Base-by-base conservation (phyloP, 1,284 basidiomycete species). In the Marasmius oreades region DNA sequence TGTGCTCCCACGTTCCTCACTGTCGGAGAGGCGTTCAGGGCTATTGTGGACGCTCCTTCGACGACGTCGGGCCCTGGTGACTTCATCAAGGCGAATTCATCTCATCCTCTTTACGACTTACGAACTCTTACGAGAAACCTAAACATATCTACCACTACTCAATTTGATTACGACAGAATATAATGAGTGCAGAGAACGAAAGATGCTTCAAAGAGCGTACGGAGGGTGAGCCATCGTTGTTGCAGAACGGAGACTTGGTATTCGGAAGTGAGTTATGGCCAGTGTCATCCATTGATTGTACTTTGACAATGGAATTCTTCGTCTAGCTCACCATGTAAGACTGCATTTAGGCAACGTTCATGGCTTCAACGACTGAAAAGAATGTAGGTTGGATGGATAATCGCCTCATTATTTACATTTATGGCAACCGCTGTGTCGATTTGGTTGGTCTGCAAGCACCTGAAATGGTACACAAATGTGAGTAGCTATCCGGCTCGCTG, bases 381-480 rank as follows among this genome's bases (percentile, higher is more conserved):
- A 22, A 33, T 8, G 12, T 53, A 88, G 82, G 78, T 90, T 58
- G 90, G 90, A 2, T 92, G 88, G 88, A 80, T 91, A 48, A 68
- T 90, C 34, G 77, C 81, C 47, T 85, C 83, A 1, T 75, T 78
- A 61, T 85, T 90, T 67, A 79, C 85, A 0, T 45, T 83, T 11
- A 61, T 84, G 22, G 79, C 87, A 3, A 77, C 76, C 2, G 65
- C 72, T 16, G 73, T 76, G n/a, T 88, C 86, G 0, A 74, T 82
- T 59, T 92, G 88, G 88, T 76, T 90, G 31, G 81, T 90, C 53
- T 73, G 76, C 69, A 86, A 86, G 66, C 89, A 92, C 68, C 72
- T 92, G 24, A 77, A 76, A 58, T 88, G 83, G 79, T 91, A 90
- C 64, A 88, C 83, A 14, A 83, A 85, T 66, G 87, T 88, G 53